These are phyloP conservation scores for Penicillium daleae DNA, from an alignment of 495 filamentous ascomycete species.

Conservation along the genomic window DNA sequence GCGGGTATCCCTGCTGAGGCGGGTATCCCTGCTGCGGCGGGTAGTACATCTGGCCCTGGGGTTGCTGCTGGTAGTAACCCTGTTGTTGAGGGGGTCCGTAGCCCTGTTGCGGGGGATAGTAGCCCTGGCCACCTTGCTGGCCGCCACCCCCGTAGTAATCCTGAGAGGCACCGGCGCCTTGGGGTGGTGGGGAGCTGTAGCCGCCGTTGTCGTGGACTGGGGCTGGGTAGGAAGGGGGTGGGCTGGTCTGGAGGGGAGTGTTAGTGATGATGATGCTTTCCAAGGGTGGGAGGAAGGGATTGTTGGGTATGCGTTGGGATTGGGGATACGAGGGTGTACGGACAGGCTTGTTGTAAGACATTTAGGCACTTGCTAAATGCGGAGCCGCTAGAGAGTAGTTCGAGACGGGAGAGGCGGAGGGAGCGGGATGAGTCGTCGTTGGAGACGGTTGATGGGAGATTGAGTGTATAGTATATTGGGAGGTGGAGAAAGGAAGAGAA, in stretches of 20 bases:
- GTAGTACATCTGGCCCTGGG: conserved; percentile 48
- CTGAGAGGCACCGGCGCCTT: conserved; percentile 26
- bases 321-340: conserved; percentile 4
- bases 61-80: conserved; percentile 34
- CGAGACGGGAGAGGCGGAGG: conserved; percentile 10
- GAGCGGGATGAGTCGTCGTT: conserved; percentile 3
- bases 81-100: conserved; percentile 13
- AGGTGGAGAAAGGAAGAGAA: neutral
- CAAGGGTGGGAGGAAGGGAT: neutral
- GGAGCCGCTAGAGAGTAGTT: conserved; percentile 8
- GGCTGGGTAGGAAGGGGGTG: conserved; percentile 45
- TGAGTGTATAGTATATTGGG: neutral
- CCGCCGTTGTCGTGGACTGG: conserved; percentile 37
- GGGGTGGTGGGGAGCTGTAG: conserved; percentile 31
- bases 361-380: conserved; percentile 16
- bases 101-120: conserved; percentile 23
- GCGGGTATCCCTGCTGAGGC: conserved; percentile 47
- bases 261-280: neutral
- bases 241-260: conserved; percentile 34
- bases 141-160: conserved; percentile 39
- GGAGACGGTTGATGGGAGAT: neutral
- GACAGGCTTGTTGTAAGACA: conserved; percentile 47
- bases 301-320: neutral
- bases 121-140: conserved; percentile 32
- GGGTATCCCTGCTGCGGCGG: conserved; percentile 48